Conservation (phyloP, 495 filamentous ascomycete genomes). For the Xylaria scruposa region DNA sequence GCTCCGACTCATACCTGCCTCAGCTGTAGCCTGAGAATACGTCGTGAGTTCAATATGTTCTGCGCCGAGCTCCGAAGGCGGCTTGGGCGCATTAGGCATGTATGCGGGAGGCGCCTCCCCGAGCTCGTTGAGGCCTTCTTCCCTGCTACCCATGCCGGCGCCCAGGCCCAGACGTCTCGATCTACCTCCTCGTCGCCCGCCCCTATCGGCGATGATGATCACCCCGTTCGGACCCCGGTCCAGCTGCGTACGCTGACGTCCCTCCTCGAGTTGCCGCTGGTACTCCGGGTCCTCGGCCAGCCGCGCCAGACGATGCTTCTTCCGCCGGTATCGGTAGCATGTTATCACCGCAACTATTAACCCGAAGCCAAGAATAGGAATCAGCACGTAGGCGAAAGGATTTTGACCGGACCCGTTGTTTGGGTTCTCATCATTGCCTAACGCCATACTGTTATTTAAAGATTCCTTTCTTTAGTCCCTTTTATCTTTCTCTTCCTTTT, state of each 20-base stretch:
- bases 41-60: constrained; percentile 33
- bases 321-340: constrained; percentile 36
- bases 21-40: constrained; percentile 22
- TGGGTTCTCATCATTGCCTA: not conserved
- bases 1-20: constrained; percentile 29
- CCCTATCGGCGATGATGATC: constrained; percentile 25
- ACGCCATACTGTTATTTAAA: not conserved
- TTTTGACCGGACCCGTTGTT: constrained; percentile 14
- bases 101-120: constrained; percentile 67
- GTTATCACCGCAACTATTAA: constrained; percentile 29
- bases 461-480: not conserved
- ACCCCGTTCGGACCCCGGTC: constrained; percentile 14
- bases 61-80: constrained; percentile 35
- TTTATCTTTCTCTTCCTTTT: not conserved
- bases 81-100: constrained; percentile 36
- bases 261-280: constrained; percentile 22
- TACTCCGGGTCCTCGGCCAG: not conserved
- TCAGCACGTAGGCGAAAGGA: constrained; percentile 38
- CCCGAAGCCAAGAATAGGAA: constrained; percentile 40
- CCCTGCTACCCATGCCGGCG: constrained; percentile 33
- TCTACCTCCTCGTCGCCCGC: constrained; percentile 24
- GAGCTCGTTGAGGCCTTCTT: constrained; percentile 63
- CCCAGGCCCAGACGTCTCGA: constrained; percentile 28
- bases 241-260: constrained; percentile 17
- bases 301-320: constrained; percentile 13